A percentile compares a stretch with the other conserved stretches of the same genome.
phyloP scores from a whole-genome alignment of 2,329 filamentous ascomycete genomes.

The Trichoderma sp. region DNA sequence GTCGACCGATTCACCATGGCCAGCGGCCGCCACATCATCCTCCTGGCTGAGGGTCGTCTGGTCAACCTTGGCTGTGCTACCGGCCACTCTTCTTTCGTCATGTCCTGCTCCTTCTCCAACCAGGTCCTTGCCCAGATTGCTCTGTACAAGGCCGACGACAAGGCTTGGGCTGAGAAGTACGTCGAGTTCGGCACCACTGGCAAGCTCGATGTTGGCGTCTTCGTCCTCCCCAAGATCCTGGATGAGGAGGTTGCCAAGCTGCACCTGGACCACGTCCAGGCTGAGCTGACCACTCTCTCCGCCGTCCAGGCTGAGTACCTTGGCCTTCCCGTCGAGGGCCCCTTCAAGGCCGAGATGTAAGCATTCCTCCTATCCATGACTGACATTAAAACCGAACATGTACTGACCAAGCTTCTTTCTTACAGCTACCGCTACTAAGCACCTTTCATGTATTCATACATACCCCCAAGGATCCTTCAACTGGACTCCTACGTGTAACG shows the following conservation, averaged over 20 bases:
- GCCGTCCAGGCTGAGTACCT: constrained; percentile 93
- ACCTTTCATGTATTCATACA: constrained; percentile 33
- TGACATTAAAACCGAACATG: background rate
- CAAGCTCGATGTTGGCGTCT: constrained; percentile 90
- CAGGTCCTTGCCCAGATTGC: constrained; percentile 99
- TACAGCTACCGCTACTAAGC: constrained; percentile 49
- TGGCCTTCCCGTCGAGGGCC: constrained; percentile 79
- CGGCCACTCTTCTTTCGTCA: constrained; percentile 98
- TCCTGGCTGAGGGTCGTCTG: constrained; percentile 96
- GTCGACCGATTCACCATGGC: constrained; percentile 97
- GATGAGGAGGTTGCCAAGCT: constrained; percentile 98
- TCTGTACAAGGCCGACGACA: constrained; percentile 90
- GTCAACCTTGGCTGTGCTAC: constrained; percentile 99
- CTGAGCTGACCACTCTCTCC: constrained; percentile 85
- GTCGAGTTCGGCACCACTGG: constrained; percentile 91
- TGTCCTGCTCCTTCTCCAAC: constrained; percentile 99
- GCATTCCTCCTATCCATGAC: constrained; percentile 31
- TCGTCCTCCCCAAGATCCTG: constrained; percentile 94
- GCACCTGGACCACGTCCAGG: constrained; percentile 91
- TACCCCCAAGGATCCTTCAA: constrained; percentile 42
- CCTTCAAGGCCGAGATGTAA: constrained; percentile 95
- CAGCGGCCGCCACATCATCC: constrained; percentile 94
- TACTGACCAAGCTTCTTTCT: constrained; percentile 23
- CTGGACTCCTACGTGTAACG: constrained; percentile 42
- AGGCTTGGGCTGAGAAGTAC: constrained; percentile 89